phyloP scores from a whole-genome alignment of 106 monocot genomes.

The Iris macrosiphon region DNA sequence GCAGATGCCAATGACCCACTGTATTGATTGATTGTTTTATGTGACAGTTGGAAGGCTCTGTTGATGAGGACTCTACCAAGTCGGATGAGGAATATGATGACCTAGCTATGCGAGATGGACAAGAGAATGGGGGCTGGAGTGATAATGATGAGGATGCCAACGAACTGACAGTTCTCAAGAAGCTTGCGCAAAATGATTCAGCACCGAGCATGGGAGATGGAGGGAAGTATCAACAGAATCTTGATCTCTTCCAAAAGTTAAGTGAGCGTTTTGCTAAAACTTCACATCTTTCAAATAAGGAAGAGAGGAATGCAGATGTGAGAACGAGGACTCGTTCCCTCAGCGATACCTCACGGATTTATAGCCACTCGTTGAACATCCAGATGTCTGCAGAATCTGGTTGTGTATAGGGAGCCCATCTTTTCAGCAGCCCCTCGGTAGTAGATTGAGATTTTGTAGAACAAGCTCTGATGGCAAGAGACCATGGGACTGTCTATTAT shows the following conservation, averaged over 20 bases:
- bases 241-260: slow-evolving; percentile 21
- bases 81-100: slow-evolving; percentile 60
- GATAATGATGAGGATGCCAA: slow-evolving; percentile 31
- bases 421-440: background rate
- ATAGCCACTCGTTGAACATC: background rate
- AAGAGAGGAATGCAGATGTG: slow-evolving; percentile 6
- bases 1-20: no score
- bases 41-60: slow-evolving; percentile 44
- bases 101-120: slow-evolving; percentile 30
- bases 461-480: no score
- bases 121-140: slow-evolving; percentile 26
- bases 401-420: background rate
- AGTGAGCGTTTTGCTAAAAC: slow-evolving; percentile 11
- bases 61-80: slow-evolving; percentile 49
- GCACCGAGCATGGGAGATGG: background rate
- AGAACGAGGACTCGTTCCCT: slow-evolving; percentile 41
- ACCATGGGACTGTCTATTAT: no score
- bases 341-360: slow-evolving; percentile 35
- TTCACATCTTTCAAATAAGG: background rate
- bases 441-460: no score
- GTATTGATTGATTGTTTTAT: background rate
- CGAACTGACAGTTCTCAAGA: background rate
- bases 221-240: slow-evolving; percentile 35
- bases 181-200: background rate
- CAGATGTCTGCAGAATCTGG: background rate